Percentiles rank a stretch among this genome's conserved stretches.
Evolutionary conservation across 768 basidiomycete species (phyloP).

Genomic region (Inosperma sp.): DNA sequence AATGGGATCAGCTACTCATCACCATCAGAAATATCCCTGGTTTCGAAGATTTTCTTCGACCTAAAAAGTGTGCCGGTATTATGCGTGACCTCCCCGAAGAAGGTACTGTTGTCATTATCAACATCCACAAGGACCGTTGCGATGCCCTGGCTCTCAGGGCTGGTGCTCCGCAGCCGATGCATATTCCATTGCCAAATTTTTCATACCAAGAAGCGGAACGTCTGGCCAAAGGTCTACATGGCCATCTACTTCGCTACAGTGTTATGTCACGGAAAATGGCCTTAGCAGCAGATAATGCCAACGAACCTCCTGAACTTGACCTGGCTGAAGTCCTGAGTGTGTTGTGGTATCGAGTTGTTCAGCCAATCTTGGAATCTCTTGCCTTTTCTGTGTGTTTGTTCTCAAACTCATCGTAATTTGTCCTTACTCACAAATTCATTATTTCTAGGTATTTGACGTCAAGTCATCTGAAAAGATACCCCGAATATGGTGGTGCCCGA

Average conservation of each 20-base stretch:
- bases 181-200: constrained; percentile 11
- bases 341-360: constrained; percentile 4
- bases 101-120: constrained; percentile 22
- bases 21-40: constrained; percentile 12
- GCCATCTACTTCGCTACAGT: not conserved
- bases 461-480: too few relatives aligned
- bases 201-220: constrained; percentile 4
- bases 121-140: constrained; percentile 21
- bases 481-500: too few relatives aligned
- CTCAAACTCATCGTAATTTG: too few relatives aligned
- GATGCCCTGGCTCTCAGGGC: constrained; percentile 18
- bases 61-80: constrained; percentile 3
- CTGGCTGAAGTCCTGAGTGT: constrained; percentile 2
- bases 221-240: not conserved
- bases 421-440: not conserved
- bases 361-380: constrained; percentile 10
- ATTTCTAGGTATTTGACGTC: too few relatives aligned
- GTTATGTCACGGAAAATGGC: not conserved
- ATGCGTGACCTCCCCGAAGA: constrained; percentile 8
- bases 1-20: constrained; percentile 17
- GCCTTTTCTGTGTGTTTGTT: constrained; percentile 1
- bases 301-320: not conserved
- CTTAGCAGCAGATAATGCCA: too few relatives aligned
- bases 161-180: constrained; percentile 2
- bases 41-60: constrained; percentile 21